Evolutionary conservation across 495 filamentous ascomycete genomes (phyloP).

Genomic region (Xylaria telfairii): DNA sequence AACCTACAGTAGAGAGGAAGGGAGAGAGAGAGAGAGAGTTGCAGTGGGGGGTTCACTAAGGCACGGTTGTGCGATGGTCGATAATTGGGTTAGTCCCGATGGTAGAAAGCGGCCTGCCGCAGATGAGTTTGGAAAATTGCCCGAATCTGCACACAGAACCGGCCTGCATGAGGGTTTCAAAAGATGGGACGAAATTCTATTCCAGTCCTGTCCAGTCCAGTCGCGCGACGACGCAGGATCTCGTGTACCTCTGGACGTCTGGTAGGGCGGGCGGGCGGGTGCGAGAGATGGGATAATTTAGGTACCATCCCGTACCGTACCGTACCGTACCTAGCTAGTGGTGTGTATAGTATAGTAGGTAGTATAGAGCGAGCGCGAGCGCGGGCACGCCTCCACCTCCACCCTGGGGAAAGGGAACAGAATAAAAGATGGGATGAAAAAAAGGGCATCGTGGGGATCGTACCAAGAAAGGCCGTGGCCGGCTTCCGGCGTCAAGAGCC

Average conservation of each 20-base stretch:
- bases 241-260: slow-evolving; percentile 13
- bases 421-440: slow-evolving; percentile 19
- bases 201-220: background rate
- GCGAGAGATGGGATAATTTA: background rate
- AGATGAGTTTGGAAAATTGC: slow-evolving; percentile 23
- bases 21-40: background rate
- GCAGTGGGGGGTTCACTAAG: slow-evolving; percentile 1
- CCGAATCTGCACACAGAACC: slow-evolving; percentile 22
- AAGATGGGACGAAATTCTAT: slow-evolving; percentile 21
- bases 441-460: slow-evolving; percentile 15
- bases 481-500: slow-evolving; percentile 20
- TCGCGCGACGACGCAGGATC: slow-evolving; percentile 21
- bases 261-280: background rate
- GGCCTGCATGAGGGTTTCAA: slow-evolving; percentile 22
- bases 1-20: background rate
- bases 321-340: background rate
- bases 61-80: slow-evolving; percentile 16
- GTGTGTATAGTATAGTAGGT: slow-evolving; percentile 1
- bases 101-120: slow-evolving; percentile 19
- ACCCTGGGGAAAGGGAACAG: background rate
- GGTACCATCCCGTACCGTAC: slow-evolving; percentile 12
- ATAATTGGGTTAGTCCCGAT: slow-evolving; percentile 24
- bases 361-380: background rate
- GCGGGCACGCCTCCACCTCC: slow-evolving; percentile 1
- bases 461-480: slow-evolving; percentile 15